Conservation (phyloP, 352 stramenopile species). For the Phytophthora syringae region DNA sequence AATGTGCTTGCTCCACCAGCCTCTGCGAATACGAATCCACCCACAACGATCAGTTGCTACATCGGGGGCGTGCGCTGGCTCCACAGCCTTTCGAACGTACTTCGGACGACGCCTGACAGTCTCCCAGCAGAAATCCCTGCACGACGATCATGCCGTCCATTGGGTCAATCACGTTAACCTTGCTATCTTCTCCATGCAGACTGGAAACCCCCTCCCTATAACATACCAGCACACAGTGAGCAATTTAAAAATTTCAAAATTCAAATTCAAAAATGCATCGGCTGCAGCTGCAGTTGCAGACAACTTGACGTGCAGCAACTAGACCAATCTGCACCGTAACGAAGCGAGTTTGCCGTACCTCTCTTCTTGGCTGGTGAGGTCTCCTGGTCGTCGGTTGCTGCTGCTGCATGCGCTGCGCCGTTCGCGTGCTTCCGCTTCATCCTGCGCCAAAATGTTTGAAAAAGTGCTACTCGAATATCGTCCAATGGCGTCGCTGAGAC, state of each 20-base stretch:
- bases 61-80: no score
- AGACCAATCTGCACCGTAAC: neutral
- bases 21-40: constrained; percentile 35
- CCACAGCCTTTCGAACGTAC: constrained; percentile 25
- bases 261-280: constrained; percentile 14
- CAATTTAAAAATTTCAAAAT: constrained; percentile 23
- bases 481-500: constrained; percentile 7
- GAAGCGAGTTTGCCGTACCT: constrained; percentile 8
- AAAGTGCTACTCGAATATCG: constrained; percentile 23
- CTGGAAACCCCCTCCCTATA: constrained; percentile 12
- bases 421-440: constrained; percentile 61
- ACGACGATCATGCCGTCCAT: constrained; percentile 46
- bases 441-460: constrained; percentile 25
- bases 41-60: no score
- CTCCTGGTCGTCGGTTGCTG: constrained; percentile 5
- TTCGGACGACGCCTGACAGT: constrained; percentile 52
- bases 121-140: constrained; percentile 51
- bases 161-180: neutral
- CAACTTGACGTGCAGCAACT: neutral
- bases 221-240: neutral
- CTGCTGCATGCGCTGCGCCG: neutral
- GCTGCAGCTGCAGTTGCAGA: neutral
- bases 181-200: neutral
- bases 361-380: constrained; percentile 16
- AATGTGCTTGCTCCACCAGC: constrained; percentile 64